Percentiles rank a stretch among this genome's conserved stretches.
Evolutionary conservation across 2,329 filamentous ascomycete genomes (phyloP).

Genomic region (Scolecobasidium constrictum): DNA sequence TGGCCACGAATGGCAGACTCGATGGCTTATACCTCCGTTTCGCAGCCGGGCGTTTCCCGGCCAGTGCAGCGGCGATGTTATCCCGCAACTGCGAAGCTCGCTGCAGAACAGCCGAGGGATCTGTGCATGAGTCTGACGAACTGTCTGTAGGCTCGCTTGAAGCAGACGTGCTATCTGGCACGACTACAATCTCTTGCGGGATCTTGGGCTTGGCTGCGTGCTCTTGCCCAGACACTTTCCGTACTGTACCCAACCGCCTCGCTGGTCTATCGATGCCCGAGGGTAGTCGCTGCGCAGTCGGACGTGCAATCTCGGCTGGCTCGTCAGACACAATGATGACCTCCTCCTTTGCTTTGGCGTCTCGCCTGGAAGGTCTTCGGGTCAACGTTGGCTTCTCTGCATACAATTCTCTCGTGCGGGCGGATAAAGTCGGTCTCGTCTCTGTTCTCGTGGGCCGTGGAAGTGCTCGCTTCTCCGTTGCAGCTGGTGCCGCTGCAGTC

Average conservation of each 20-base stretch:
- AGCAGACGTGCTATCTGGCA: conserved; percentile 16
- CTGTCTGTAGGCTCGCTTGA: conserved; percentile 17
- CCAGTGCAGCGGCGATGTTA: conserved; percentile 33
- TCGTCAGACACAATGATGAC: background rate
- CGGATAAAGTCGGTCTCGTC: background rate
- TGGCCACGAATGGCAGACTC: conserved; percentile 50
- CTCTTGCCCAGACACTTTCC: conserved; percentile 1
- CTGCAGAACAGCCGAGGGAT: conserved; percentile 33
- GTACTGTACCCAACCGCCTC: background rate
- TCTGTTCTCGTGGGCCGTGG: background rate
- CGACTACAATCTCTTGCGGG: conserved; percentile 12
- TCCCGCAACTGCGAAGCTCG: conserved; percentile 34
- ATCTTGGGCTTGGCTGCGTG: conserved; percentile 1
- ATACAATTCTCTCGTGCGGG: background rate
- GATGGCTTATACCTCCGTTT: conserved; percentile 42
- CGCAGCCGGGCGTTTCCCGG: conserved; percentile 23
- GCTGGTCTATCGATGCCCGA: background rate
- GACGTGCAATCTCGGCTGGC: background rate
- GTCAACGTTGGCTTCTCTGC: conserved; percentile 2
- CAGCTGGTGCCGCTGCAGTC: background rate
- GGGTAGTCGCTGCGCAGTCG: background rate
- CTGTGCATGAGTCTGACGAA: conserved; percentile 23
- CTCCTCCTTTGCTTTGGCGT: background rate
- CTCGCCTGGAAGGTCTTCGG: background rate
- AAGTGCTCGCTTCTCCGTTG: background rate